Base-by-base conservation (phyloP, 2,329 filamentous ascomycete genomes). In the Helotiales sp. region DNA sequence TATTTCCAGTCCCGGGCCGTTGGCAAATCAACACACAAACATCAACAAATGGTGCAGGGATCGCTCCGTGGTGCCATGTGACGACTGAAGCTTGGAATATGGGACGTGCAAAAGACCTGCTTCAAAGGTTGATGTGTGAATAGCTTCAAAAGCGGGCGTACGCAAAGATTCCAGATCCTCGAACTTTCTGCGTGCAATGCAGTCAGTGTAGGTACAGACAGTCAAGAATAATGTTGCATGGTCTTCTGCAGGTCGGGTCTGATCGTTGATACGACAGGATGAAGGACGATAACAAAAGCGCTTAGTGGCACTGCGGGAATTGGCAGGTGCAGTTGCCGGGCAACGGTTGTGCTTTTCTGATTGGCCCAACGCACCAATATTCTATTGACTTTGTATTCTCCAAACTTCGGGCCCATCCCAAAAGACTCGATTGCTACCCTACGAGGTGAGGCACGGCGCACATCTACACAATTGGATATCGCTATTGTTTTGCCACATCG, bases 1-100 rank as follows among this genome's bases (percentile, higher is more conserved):
- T 26, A 50, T 52, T 59, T 17, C 24, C 47, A 55, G 28, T 13
- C 26, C 13, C 20, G 50, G 45, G 54, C 59, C 17, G 61, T 63
- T 64, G 62, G 20, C 62, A 60, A 34, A 59, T 50, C 54, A 57
- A 64, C 61, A 58, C 30, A n/a, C 6, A 17, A 47, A 43, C 20
- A 34, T 61, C 58, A 61, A 61, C 58, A 61, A 49, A 49, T 8
- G 26, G 26, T 37, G 62, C 52, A 58, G 22, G 54, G 62, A 15
- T 43, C 60, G 17, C 54, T 22, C 54, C 32, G 54, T 24, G 28
- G 54, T 57, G 30, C 30, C 59, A 30, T 49, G 59, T 50, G 57
- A 50, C 32, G 45, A 13, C 43, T 52, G 30, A 52, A 37, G n/a
- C 10, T 26, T 4, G 11, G 17, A 40, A 13, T 24, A 22, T 49